These are phyloP conservation scores for Rhizopus delemar DNA, from an alignment of 371 early-diverging fungal genomes.

Conservation along the genomic window DNA sequence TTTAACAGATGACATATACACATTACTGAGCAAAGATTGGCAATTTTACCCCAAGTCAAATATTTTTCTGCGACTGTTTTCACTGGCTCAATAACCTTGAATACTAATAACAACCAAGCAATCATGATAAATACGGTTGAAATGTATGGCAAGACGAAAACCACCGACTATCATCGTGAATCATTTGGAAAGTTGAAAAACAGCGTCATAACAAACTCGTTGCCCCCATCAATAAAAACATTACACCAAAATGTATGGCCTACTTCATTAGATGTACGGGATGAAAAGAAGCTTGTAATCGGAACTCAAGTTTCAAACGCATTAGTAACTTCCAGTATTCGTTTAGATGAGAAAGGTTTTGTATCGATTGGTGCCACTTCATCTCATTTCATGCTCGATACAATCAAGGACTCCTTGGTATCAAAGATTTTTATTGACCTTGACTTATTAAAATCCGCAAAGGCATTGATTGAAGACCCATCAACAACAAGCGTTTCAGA, in stretches of 20 bases:
- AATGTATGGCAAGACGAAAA: no score
- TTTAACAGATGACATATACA: no score
- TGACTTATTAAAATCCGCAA: conserved; percentile 16
- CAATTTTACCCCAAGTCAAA: no score
- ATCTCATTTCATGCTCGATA: conserved; percentile 15
- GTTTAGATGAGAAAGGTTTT: conserved; percentile 12
- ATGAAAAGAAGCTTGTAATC: conserved; percentile 19
- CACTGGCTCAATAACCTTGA: no score
- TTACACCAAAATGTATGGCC: conserved; percentile 18
- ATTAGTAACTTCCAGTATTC: conserved; percentile 16
- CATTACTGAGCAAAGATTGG: no score
- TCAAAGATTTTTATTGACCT: conserved; percentile 18
- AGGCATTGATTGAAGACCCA: conserved; percentile 14
- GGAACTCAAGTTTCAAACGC: conserved; percentile 20
- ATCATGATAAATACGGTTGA: no score
- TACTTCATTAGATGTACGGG: conserved; percentile 5
- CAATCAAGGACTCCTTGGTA: conserved; percentile 21
- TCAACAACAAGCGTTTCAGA: conserved; percentile 9
- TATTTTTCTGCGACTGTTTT: no score
- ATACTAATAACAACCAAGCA: no score
- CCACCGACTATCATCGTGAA: conserved; percentile 14
- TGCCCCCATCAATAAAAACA: conserved; percentile 13
- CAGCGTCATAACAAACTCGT: conserved; percentile 8
- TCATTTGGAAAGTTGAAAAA: conserved; percentile 16
- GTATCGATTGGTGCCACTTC: conserved; percentile 12